These are phyloP conservation scores for Podaxis sp. DNA, from an alignment of 768 basidiomycete species.

Conservation along the genomic window DNA sequence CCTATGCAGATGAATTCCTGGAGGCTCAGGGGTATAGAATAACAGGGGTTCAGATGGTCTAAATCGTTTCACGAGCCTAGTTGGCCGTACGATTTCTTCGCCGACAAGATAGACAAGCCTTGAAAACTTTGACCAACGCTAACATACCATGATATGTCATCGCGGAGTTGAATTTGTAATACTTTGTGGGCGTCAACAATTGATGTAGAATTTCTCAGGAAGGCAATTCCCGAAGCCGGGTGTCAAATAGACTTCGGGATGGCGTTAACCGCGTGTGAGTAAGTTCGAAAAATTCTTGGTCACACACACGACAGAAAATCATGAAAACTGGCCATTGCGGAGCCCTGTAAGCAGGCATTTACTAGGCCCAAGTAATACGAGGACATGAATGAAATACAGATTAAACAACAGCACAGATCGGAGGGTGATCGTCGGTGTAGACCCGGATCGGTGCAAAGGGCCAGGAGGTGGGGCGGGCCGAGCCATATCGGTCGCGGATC, in stretches of 20 bases:
- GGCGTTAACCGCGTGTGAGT: slow-evolving; percentile 14
- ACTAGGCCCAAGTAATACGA: neutral
- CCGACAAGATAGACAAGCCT: neutral
- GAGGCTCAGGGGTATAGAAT: too few relatives aligned
- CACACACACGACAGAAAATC: neutral
- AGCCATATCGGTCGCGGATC: slow-evolving; percentile 17
- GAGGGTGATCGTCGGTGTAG: slow-evolving; percentile 15
- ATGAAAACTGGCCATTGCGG: neutral
- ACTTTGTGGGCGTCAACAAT: slow-evolving; percentile 13
- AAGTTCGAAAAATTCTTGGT: neutral
- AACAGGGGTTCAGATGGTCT: too few relatives aligned
- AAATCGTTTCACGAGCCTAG: too few relatives aligned
- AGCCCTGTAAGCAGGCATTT: neutral
- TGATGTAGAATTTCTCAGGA: slow-evolving; percentile 8
- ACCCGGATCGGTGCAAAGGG: slow-evolving; percentile 9
- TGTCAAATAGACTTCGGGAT: slow-evolving; percentile 13
- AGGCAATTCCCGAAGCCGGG: slow-evolving; percentile 5
- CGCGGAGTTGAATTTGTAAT: slow-evolving; percentile 12
- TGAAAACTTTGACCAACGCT: neutral
- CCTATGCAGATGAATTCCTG: neutral
- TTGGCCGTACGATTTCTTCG: neutral
- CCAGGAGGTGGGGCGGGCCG: slow-evolving; percentile 10
- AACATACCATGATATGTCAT: neutral
- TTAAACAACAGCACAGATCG: slow-evolving; percentile 2
- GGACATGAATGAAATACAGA: neutral